Conservation (phyloP, 2,329 filamentous ascomycete species). For the Penicillium nordicum region DNA sequence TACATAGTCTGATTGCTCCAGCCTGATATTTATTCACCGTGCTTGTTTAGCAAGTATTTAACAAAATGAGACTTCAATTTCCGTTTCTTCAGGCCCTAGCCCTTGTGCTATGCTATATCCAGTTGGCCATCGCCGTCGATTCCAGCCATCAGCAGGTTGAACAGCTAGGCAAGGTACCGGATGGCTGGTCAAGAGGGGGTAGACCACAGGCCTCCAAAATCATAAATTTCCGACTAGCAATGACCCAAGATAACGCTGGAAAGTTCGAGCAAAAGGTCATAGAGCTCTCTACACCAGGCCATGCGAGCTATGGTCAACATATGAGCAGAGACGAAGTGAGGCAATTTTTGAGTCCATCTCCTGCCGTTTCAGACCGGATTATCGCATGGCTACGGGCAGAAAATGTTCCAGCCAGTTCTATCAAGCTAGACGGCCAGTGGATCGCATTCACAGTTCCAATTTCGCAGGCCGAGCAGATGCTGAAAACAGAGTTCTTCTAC, state of each 20-base stretch:
- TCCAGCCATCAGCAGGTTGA: slow-evolving; percentile 27
- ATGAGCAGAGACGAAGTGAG: slow-evolving; percentile 60
- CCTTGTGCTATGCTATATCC: slow-evolving; percentile 12
- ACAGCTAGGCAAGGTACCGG: slow-evolving; percentile 27
- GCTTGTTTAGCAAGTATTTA: neutral
- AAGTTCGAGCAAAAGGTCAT: slow-evolving; percentile 58
- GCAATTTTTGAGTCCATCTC: slow-evolving; percentile 51
- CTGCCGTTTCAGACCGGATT: slow-evolving; percentile 49
- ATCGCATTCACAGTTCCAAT: slow-evolving; percentile 51
- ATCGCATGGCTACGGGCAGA: slow-evolving; percentile 55
- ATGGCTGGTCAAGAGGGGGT: slow-evolving; percentile 33
- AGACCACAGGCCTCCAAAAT: slow-evolving; percentile 34
- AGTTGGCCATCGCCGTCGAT: neutral
- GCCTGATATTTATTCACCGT: too few relatives aligned
- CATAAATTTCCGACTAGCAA: slow-evolving; percentile 50
- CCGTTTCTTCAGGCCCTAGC: slow-evolving; percentile 2
- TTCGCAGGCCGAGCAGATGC: slow-evolving; percentile 51
- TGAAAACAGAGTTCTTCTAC: slow-evolving; percentile 57
- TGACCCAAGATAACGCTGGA: slow-evolving; percentile 48
- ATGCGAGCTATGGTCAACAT: slow-evolving; percentile 59
- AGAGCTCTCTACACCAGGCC: slow-evolving; percentile 59
- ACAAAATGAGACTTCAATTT: neutral
- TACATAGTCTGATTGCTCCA: neutral
- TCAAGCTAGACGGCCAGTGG: slow-evolving; percentile 58
- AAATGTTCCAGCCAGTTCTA: slow-evolving; percentile 45